Base-by-base conservation (phyloP, 768 basidiomycete genomes). In the Cantharellus cinnabarinus region DNA sequence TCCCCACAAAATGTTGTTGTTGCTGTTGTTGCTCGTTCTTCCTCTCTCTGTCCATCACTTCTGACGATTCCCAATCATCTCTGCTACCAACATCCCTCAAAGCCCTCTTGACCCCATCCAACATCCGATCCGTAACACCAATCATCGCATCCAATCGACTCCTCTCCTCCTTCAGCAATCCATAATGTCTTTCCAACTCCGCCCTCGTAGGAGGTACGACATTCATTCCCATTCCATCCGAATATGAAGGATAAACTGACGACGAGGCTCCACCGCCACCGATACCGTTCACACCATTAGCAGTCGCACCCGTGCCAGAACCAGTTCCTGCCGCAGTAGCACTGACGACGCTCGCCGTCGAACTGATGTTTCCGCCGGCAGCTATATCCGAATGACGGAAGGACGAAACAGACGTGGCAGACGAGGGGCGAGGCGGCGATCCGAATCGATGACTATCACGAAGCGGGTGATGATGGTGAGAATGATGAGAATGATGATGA, bases 141-240 rank as follows among this genome's bases (percentile, higher is more conserved):
- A 87, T 69, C 79, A 89, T 75, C 67, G 85, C 85, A 69, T 86
- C 78, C 71, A 83, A 72, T 67, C 75, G 71, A 65, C 71, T 72
- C 69, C 79, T 79, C 66, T 84, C 76, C 64, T 81, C 79, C 3
- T 71, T 70, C 58, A 90, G 73, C 65, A 81, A 76, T 20, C 70
- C 64, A 64, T 85, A 87, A 67, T 89, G 87, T 59, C 79, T 72
- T 68, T 83, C 83, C 62, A 89, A 70, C 63, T 89, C 88, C 4
- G 65, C 65, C 56, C 76, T 65, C 14, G 78, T 79, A 54, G 77
- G 77, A 29, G 20, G 20, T 1, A 29, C 20, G 20, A 29, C 20
- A 1, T 29, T 29, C 20, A 29, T 29, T 29, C 20, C 20, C 14
- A 77, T 57, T 35, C 41, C 37, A 42, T 40, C 14, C 35, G 41